These are phyloP conservation scores for Monilinia vaccinii-corymbosi DNA, from an alignment of 2,329 filamentous ascomycete species.

Conservation along the genomic window DNA sequence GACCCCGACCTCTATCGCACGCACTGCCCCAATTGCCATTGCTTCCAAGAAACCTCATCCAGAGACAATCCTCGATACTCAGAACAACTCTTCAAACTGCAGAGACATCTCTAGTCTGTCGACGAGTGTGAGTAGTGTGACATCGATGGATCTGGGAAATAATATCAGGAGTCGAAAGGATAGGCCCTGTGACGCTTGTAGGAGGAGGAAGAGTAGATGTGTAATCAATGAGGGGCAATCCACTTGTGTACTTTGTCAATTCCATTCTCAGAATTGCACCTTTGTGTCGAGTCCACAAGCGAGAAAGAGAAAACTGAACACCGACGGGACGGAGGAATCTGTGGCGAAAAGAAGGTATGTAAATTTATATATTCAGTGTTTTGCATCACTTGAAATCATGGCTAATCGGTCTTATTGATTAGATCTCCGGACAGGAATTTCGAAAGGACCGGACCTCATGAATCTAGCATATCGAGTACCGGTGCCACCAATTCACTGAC, in stretches of 20 bases:
- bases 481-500: slow-evolving; percentile 53
- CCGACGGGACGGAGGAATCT: slow-evolving; percentile 44
- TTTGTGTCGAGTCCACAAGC: slow-evolving; percentile 67
- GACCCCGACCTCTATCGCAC: slow-evolving; percentile 44
- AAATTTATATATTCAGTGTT: neutral
- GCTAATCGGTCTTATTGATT: slow-evolving; percentile 23
- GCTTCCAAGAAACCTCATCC: slow-evolving; percentile 47
- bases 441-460: slow-evolving; percentile 44
- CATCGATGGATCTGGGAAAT: slow-evolving; percentile 41
- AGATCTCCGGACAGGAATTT: slow-evolving; percentile 50
- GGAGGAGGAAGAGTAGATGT: slow-evolving; percentile 65
- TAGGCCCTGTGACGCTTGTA: slow-evolving; percentile 64
- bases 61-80: slow-evolving; percentile 19
- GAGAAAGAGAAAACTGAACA: slow-evolving; percentile 70
- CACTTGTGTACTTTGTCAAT: slow-evolving; percentile 67
- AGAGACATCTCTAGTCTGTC: slow-evolving; percentile 34
- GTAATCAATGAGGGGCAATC: slow-evolving; percentile 67
- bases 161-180: slow-evolving; percentile 38
- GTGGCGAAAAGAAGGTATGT: slow-evolving; percentile 59
- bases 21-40: slow-evolving; percentile 58
- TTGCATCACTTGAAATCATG: neutral
- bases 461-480: slow-evolving; percentile 52
- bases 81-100: slow-evolving; percentile 16
- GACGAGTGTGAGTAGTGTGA: slow-evolving; percentile 43
- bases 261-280: slow-evolving; percentile 70